Conservation (phyloP, 257 asterid species). For the Solanum chiquidenum region DNA sequence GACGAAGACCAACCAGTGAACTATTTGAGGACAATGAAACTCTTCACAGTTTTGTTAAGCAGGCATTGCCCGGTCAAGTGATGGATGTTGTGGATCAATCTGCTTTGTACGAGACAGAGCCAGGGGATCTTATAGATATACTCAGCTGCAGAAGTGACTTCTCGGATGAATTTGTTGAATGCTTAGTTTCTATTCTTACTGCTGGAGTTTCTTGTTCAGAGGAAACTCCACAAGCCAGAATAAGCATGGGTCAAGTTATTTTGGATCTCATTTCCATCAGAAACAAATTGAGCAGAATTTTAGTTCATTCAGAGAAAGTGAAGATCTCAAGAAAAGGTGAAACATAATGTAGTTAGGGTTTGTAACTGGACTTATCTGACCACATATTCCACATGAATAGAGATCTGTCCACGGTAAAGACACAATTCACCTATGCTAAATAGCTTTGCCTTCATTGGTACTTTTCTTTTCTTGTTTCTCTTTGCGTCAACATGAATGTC, state of each 20-base stretch:
- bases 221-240: slow-evolving; percentile 12
- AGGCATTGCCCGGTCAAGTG: slow-evolving; percentile 1
- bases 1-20: slow-evolving; percentile 28
- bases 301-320: neutral
- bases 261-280: slow-evolving; percentile 3
- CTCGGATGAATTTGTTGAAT: neutral
- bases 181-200: slow-evolving; percentile 8
- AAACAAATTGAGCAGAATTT: neutral
- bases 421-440: neutral
- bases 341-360: neutral
- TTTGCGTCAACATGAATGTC: neutral
- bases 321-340: neutral
- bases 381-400: neutral
- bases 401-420: neutral
- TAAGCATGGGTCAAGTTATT: neutral
- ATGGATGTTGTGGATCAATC: slow-evolving; percentile 21
- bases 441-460: neutral
- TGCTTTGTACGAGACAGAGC: neutral
- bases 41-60: slow-evolving; percentile 20
- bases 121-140: neutral
- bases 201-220: slow-evolving; percentile 12
- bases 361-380: neutral
- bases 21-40: slow-evolving; percentile 2
- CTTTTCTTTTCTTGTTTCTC: neutral
- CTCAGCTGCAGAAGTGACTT: neutral